Evolutionary conservation across 768 basidiomycete species (phyloP), one percentile per base, ranked within the genome.

Genomic region (Suillus ampliporus): DNA sequence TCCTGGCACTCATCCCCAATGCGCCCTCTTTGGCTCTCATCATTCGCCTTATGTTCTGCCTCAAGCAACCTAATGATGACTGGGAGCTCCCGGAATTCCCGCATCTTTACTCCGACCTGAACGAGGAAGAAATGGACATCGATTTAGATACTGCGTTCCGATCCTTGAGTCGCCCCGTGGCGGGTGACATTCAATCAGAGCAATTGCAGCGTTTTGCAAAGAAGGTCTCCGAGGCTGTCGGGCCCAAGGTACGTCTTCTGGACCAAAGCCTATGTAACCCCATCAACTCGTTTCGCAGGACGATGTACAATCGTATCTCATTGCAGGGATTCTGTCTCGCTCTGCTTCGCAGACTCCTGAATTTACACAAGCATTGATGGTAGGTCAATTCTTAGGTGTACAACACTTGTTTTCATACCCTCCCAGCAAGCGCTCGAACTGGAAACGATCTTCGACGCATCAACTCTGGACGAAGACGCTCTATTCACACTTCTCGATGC

Each of bases 41-140:
- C 54, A 82, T 90, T 43, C 83, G 89, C 31, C 78, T 93, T 26
- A 89, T 92, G 84, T 89, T 92, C 67, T 92, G 90, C 70, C 78
- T 94, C 53, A 93, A 93, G 69, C 90, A 90, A 0, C 78, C 84
- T 13, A 84, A 86, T 64, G 88, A 92, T n/a, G 91, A 93, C 61
- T 93, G 90, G 90, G 90, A 91, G 62, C 76, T 85, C 31, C 86
- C 85, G 2, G 85, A 86, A 13, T 93, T 92, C 67, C 91, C 92
- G 0, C 84, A 88, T 70, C 70, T 92, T 26, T 86, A 88, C 65
- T 82, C 89, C 2, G 84, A 91, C 69, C 71, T 92, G 37, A 80
- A 81, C 28, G 78, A 77, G n/a, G 77, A 79, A 17, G 69, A 79
- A n/a, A 76, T 80, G 4, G 83, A 85, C 38, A 80, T 86, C 58